Percentiles rank a stretch among this genome's conserved stretches.
These are phyloP conservation scores for Zygosaccharomyces sapae DNA, from an alignment of 1,139 yeast genomes.

Conservation along the genomic window DNA sequence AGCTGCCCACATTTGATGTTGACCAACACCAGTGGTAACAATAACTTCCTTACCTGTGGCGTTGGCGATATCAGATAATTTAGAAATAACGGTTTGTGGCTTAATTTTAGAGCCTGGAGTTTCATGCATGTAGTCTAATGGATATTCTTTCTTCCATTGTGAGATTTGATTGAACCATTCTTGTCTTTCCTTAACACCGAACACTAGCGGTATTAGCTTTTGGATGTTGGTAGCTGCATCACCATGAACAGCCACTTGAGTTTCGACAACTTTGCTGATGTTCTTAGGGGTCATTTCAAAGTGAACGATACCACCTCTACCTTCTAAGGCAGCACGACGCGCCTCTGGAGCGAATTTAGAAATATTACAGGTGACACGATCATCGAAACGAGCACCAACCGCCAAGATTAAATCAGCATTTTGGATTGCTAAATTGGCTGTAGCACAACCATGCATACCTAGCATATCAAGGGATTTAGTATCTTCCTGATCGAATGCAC, in stretches of 20 bases:
- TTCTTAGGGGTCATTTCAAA: constrained; percentile 95
- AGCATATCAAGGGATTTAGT: constrained; percentile 89
- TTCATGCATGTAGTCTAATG: constrained; percentile 73
- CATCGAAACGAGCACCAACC: constrained; percentile 95
- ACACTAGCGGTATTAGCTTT: constrained; percentile 65
- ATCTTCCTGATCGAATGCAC: constrained; percentile 90
- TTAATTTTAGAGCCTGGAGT: constrained; percentile 78
- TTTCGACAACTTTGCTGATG: constrained; percentile 95
- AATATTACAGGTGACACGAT: constrained; percentile 89
- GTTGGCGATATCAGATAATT: constrained; percentile 68
- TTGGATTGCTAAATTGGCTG: constrained; percentile 92
- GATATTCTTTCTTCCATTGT: constrained; percentile 83
- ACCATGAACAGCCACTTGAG: constrained; percentile 95
- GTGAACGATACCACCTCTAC: constrained; percentile 93
- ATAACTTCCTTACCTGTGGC: constrained; percentile 67
- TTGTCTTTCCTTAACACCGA: constrained; percentile 59
- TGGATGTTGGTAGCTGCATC: constrained; percentile 80
- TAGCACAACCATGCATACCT: constrained; percentile 97
- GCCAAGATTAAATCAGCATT: constrained; percentile 90
- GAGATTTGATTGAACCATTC: constrained; percentile 74
- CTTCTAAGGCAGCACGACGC: constrained; percentile 77
- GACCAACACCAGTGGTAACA: constrained; percentile 97
- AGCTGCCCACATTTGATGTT: constrained; percentile 99
- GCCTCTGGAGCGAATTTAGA: constrained; percentile 92
- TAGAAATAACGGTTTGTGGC: constrained; percentile 86